phyloP scores from a whole-genome alignment of 768 basidiomycete species.

The Mycena vitilis region DNA sequence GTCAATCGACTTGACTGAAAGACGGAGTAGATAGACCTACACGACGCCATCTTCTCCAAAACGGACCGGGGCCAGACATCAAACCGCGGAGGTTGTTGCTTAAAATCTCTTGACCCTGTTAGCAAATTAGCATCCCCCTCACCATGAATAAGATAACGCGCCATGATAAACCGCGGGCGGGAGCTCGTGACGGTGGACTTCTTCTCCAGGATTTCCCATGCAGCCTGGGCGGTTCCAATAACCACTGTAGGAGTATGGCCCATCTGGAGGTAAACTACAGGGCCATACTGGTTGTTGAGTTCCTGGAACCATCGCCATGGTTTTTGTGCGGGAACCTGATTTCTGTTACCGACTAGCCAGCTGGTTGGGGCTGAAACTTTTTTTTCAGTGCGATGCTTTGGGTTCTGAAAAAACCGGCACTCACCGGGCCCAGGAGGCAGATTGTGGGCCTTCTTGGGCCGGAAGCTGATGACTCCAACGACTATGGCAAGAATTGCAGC shows the following conservation, averaged over 20 bases:
- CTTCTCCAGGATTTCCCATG: constrained; percentile 61
- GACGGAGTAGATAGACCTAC: constrained; percentile 37
- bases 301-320: constrained; percentile 63
- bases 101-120: constrained; percentile 55
- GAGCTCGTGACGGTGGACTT: constrained; percentile 61
- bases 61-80: constrained; percentile 56
- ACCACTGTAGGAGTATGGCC: constrained; percentile 42
- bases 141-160: constrained; percentile 35
- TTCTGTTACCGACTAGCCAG: constrained; percentile 53
- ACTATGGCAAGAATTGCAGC: constrained; percentile 3
- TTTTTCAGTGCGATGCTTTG: background rate
- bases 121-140: constrained; percentile 3
- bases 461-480: constrained; percentile 13
- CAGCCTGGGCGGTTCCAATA: constrained; percentile 57
- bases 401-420: background rate
- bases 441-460: constrained; percentile 24
- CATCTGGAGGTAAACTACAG: constrained; percentile 11
- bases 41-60: constrained; percentile 62
- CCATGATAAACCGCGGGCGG: constrained; percentile 59
- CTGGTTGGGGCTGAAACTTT: constrained; percentile 25
- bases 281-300: constrained; percentile 60
- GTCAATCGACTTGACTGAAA: background rate
- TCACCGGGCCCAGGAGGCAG: constrained; percentile 34
- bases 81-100: constrained; percentile 59
- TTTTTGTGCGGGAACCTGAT: constrained; percentile 56